These are phyloP conservation scores for Talaromyces sp. DNA, from an alignment of 2,329 filamentous ascomycete genomes.

Conservation along the genomic window DNA sequence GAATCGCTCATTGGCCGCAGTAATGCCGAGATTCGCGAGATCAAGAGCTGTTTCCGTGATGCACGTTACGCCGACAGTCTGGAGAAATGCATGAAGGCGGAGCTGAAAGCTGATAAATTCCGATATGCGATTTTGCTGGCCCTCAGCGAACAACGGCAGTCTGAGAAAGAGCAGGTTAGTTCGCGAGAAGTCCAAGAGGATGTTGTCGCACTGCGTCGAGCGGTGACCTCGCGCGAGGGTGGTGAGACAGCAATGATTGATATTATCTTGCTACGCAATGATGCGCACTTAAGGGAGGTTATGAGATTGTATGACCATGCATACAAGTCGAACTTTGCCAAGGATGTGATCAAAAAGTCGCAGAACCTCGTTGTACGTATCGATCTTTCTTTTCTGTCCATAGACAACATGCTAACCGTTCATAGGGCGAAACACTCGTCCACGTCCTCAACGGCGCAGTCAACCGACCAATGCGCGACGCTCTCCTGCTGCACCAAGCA, in stretches of 20 bases:
- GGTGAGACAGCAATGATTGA: conserved; percentile 85
- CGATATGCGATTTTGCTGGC: conserved; percentile 81
- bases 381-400: not conserved
- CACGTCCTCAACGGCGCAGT: conserved; percentile 97
- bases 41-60: conserved; percentile 86
- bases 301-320: conserved; percentile 71
- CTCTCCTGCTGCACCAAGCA: conserved; percentile 85
- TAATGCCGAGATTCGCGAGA: conserved; percentile 80
- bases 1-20: conserved; percentile 87
- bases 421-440: conserved; percentile 84
- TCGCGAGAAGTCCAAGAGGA: conserved; percentile 65
- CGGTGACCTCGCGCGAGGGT: conserved; percentile 69
- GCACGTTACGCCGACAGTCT: conserved; percentile 86
- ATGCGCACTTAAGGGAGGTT: conserved; percentile 77
- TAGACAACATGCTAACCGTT: not conserved
- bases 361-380: conserved; percentile 83
- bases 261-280: conserved; percentile 77
- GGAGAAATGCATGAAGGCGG: conserved; percentile 81
- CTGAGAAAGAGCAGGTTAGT: conserved; percentile 70
- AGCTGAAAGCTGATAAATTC: conserved; percentile 95
- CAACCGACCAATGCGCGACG: conserved; percentile 90
- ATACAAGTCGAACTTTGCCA: conserved; percentile 78
- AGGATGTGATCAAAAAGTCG: conserved; percentile 83
- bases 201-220: conserved; percentile 67
- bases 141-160: conserved; percentile 78